phyloP scores from a whole-genome alignment of 176 grass and related monocot species.

The Ensete glaucum region DNA sequence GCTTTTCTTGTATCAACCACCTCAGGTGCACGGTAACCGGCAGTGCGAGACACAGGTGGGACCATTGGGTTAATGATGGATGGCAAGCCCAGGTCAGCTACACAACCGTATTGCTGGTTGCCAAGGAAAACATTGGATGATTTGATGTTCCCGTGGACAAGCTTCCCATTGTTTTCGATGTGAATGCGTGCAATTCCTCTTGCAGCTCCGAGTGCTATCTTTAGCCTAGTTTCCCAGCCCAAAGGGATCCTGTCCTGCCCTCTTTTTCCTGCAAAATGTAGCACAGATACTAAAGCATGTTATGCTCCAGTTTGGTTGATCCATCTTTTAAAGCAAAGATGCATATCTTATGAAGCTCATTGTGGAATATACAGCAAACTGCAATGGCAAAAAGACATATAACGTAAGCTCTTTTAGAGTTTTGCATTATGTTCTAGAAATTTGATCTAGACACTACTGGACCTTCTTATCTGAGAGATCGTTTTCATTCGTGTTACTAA shows the following conservation, averaged over 20 bases:
- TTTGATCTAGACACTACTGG: too few species aligned
- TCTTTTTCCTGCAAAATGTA: slow-evolving; percentile 47
- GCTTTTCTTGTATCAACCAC: slow-evolving; percentile 69
- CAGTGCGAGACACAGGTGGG: slow-evolving; percentile 45
- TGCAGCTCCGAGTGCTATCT: slow-evolving; percentile 77
- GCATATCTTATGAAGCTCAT: not conserved
- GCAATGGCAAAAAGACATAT: too few species aligned
- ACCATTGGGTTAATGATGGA: slow-evolving; percentile 69
- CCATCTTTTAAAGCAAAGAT: not conserved
- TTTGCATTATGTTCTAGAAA: too few species aligned
- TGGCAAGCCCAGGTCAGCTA: slow-evolving; percentile 57
- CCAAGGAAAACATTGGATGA: slow-evolving; percentile 78
- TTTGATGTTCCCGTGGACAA: slow-evolving; percentile 92
- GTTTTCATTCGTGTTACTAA: too few species aligned
- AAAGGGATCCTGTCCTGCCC: slow-evolving; percentile 64
- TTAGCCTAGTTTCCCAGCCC: slow-evolving; percentile 75
- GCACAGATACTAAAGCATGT: not conserved
- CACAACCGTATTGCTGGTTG: slow-evolving; percentile 40
- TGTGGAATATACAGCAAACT: not conserved
- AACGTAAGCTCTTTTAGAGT: too few species aligned
- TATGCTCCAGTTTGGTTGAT: not conserved
- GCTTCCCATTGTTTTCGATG: slow-evolving; percentile 73
- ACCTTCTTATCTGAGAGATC: too few species aligned
- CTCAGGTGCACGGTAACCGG: slow-evolving; percentile 83
- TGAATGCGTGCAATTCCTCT: slow-evolving; percentile 68